Conservation (phyloP, 192 early-diverging fungal genomes). For the Podila epigama region DNA sequence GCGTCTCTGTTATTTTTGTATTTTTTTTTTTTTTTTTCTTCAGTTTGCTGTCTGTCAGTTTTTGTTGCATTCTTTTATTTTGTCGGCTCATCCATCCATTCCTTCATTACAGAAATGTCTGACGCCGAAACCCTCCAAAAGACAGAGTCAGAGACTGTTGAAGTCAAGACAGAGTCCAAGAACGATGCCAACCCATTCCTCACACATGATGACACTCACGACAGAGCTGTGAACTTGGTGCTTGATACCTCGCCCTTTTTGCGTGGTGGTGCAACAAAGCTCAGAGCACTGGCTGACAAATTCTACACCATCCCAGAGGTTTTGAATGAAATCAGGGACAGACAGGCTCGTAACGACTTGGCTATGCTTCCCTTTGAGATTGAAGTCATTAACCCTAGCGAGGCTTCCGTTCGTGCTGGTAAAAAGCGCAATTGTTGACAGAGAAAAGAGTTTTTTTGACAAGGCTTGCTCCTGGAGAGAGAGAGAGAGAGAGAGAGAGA, state of each 20-base stretch:
- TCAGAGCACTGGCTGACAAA: slow-evolving; percentile 69
- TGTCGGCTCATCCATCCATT: neutral
- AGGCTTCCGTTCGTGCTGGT: slow-evolving; percentile 71
- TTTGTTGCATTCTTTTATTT: too few species aligned
- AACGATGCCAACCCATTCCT: slow-evolving; percentile 27
- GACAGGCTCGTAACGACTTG: slow-evolving; percentile 67
- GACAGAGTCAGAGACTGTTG: neutral
- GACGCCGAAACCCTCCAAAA: neutral
- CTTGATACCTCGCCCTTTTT: slow-evolving; percentile 81
- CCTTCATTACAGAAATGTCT: neutral
- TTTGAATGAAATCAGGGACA: slow-evolving; percentile 82
- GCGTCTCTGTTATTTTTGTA: too few species aligned
- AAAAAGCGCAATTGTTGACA: slow-evolving; percentile 2
- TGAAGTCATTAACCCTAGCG: slow-evolving; percentile 63
- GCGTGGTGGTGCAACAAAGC: slow-evolving; percentile 59
- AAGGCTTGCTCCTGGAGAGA: too few species aligned
- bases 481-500: too few species aligned
- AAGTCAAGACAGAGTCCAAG: neutral
- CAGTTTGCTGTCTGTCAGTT: too few species aligned
- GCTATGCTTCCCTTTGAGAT: slow-evolving; percentile 70
- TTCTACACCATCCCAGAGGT: slow-evolving; percentile 92
- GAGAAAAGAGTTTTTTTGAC: neutral
- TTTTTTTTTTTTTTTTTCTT: too few species aligned
- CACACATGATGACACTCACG: slow-evolving; percentile 34
- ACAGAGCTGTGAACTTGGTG: slow-evolving; percentile 61